A percentile compares a stretch with the other conserved stretches of the same genome.
Conservation (phyloP, 23 red algal genomes). For the Gracilariopsis chorda region DNA sequence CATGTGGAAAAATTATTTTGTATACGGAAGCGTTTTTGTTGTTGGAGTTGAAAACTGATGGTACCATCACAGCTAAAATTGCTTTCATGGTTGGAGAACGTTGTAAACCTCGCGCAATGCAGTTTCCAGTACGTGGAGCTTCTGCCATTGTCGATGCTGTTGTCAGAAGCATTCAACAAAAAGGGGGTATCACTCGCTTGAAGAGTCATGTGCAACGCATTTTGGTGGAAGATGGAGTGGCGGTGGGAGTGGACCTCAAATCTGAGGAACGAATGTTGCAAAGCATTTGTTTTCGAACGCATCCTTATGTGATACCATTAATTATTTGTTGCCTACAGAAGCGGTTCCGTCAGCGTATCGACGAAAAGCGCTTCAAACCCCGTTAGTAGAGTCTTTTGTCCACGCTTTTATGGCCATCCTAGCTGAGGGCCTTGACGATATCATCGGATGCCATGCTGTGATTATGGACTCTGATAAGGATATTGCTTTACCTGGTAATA, state of each 20-base stretch:
- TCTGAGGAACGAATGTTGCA: constrained; percentile 25
- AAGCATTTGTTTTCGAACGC: constrained; percentile 71
- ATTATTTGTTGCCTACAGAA: constrained; percentile 6
- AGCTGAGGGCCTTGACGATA: constrained; percentile 16
- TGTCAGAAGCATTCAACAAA: constrained; percentile 47
- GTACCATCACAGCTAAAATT: constrained; percentile 83
- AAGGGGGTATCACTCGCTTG: constrained; percentile 50
- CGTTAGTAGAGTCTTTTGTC: constrained; percentile 73
- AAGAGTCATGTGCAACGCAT: constrained; percentile 54
- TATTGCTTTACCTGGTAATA: constrained; percentile 71
- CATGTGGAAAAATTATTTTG: constrained; percentile 52
- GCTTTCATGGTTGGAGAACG: constrained; percentile 89
- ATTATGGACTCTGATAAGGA: constrained; percentile 60
- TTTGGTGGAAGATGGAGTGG: constrained; percentile 41
- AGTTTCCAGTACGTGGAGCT: constrained; percentile 74
- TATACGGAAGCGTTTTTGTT: constrained; percentile 79
- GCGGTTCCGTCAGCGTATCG: constrained; percentile 17
- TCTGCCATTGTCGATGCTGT: constrained; percentile 63
- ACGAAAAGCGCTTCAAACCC: constrained; percentile 29
- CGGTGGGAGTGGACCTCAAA: constrained; percentile 34
- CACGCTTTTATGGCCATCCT: constrained; percentile 65
- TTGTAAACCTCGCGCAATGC: constrained; percentile 31
- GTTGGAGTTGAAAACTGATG: constrained; percentile 69
- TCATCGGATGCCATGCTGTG: constrained; percentile 66
- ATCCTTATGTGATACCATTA: constrained; percentile 60